Conservation (phyloP, 768 basidiomycete genomes). For the Russula brevipes region DNA sequence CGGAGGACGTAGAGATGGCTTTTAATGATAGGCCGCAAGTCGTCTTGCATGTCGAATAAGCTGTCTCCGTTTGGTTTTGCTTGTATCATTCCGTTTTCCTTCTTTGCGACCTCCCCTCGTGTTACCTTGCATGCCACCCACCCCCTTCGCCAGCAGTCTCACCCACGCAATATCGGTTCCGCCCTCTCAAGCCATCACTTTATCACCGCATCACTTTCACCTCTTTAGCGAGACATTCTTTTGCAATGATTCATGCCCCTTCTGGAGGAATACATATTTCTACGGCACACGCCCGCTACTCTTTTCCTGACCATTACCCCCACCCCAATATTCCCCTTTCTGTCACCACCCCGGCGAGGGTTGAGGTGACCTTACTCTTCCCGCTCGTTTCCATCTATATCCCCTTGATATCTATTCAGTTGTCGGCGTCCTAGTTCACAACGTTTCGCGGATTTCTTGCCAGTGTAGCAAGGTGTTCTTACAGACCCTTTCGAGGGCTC, state of each 20-base stretch:
- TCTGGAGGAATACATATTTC: slow-evolving; percentile 17
- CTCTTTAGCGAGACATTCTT: slow-evolving; percentile 7
- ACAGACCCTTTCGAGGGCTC: slow-evolving; percentile 19
- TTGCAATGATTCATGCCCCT: slow-evolving; percentile 13
- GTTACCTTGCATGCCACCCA: slow-evolving; percentile 19
- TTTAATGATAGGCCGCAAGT: slow-evolving; percentile 87
- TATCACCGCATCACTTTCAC: slow-evolving; percentile 14
- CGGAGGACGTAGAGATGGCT: slow-evolving; percentile 92
- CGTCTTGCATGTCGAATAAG: slow-evolving; percentile 71
- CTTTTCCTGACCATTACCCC: neutral
- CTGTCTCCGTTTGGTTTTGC: slow-evolving; percentile 1
- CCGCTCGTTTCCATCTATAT: slow-evolving; percentile 25
- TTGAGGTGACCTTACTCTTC: slow-evolving; percentile 1
- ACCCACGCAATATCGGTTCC: slow-evolving; percentile 6
- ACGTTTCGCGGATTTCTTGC: slow-evolving; percentile 26
- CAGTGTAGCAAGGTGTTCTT: slow-evolving; percentile 24
- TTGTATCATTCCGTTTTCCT: slow-evolving; percentile 7
- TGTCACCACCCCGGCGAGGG: neutral
- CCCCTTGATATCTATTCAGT: slow-evolving; percentile 20
- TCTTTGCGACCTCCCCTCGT: slow-evolving; percentile 7
- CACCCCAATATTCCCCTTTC: neutral
- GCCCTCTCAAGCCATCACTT: slow-evolving; percentile 18
- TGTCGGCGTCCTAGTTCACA: slow-evolving; percentile 24
- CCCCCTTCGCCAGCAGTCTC: slow-evolving; percentile 6
- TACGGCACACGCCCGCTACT: slow-evolving; percentile 9